phyloP scores from a whole-genome alignment of 73 alveolate species.

The Tetrahymena malaccensis region DNA sequence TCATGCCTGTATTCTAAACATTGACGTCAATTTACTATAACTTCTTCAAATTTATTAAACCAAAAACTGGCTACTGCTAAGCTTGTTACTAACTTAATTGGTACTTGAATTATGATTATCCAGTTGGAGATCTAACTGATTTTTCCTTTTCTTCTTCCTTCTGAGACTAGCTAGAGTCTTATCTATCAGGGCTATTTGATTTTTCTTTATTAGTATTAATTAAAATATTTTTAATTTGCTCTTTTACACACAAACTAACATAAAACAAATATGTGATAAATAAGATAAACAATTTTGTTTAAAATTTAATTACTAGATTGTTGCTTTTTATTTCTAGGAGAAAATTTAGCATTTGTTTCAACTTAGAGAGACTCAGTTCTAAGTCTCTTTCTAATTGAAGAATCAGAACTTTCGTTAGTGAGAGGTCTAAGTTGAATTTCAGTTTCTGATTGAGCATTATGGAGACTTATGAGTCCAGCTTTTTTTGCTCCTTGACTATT shows the following conservation, averaged over 20 bases:
- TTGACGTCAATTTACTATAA: not conserved
- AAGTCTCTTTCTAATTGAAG: not conserved
- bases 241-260: not conserved
- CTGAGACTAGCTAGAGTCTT: not conserved
- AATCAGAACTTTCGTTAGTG: not conserved
- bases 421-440: not conserved
- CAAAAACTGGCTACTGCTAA: not conserved
- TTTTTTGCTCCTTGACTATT: not conserved
- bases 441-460: not conserved
- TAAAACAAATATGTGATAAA: not conserved
- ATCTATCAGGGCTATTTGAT: not conserved
- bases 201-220: not conserved
- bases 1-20: not conserved
- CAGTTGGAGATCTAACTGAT: not conserved
- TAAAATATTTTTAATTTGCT: not conserved
- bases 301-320: not conserved
- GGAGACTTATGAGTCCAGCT: not conserved
- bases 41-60: not conserved
- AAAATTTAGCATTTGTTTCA: not conserved
- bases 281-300: too few species aligned
- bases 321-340: not conserved
- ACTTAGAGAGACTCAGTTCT: not conserved
- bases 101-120: not conserved
- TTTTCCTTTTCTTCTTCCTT: not conserved
- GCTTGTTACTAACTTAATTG: not conserved